Evolutionary conservation across 768 basidiomycete species (phyloP).

Genomic region (Trametes villosa): DNA sequence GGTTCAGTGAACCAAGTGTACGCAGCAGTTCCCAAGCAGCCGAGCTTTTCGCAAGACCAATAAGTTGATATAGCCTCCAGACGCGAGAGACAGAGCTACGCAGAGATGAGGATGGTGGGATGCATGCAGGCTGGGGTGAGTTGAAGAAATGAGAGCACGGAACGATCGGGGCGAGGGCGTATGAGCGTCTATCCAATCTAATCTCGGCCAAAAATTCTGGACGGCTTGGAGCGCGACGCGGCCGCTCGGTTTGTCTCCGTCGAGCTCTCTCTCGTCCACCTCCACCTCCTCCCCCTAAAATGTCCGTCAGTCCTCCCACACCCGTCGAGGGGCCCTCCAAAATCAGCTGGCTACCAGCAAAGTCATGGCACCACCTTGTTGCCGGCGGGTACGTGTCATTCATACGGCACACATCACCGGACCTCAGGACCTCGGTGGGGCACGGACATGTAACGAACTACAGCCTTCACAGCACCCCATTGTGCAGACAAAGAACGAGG

Average conservation of each 20-base stretch:
- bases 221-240: constrained; percentile 7
- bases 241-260: constrained; percentile 8
- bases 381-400: constrained; percentile 76
- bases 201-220: constrained; percentile 23
- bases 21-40: no score
- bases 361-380: constrained; percentile 84
- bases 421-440: no score
- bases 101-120: no score
- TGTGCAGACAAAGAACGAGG: no score
- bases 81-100: background rate
- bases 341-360: constrained; percentile 56
- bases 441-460: no score
- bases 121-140: no score
- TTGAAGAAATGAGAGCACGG: background rate
- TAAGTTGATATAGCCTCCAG: background rate
- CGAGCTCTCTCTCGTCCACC: constrained; percentile 18
- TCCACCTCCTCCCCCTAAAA: constrained; percentile 14
- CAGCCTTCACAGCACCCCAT: no score
- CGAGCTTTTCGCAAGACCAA: background rate
- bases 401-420: no score
- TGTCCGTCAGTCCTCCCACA: constrained; percentile 28
- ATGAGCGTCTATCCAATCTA: constrained; percentile 25
- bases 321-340: constrained; percentile 40
- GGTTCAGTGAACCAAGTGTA: no score
- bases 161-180: background rate